Base-by-base conservation (phyloP, 805 yeast genomes). In the Kregervanrija fluxuum region DNA sequence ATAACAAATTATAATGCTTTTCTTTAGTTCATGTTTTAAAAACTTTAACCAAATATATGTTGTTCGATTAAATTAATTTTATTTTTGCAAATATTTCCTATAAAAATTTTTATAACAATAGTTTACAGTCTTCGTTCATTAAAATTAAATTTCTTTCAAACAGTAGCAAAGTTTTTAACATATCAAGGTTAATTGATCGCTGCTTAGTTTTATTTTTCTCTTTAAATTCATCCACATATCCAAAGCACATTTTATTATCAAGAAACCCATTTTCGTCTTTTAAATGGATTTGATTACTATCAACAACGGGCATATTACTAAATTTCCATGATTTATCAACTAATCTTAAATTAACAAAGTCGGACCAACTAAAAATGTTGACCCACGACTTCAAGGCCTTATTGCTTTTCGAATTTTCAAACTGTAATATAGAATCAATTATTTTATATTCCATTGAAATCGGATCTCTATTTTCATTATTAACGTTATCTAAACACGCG, bases 71-170 rank as follows among this genome's bases (percentile, higher is more conserved):
- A 11, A 15, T 22, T 15, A 30, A 13, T 13, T 11, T 35, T 22
- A 22, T 32, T 22, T 37, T 16, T 30, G 13, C 30, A 22, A 17
- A 17, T 10, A 15, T 32, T 32, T n/a, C 12, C 17, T 35, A 37
- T 35, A 37, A 22, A 22, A 16, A 11, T 12, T 5, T 11, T 37
- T 35, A 45, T 16, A 51, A 36, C 4, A 57, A 8, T 35, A 58
- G 30, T 17, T 44, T 35, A 8, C 46, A 39, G 12, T 52, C 49
- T 41, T 59, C 62, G 41, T 59, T 54, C 10, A 59, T 41, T 8
- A 47, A 35, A 4, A 53, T 42, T 15, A 59, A 35, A 42, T 37
- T 46, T 35, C 51, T 47, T 40, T 60, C 64, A 37, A 48, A 59
- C 10, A 43, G 35, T 17, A 47, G 12, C 1, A 51, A 37, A 9